Base-by-base conservation (phyloP, 495 filamentous ascomycete species). In the Hypoxylon lienhwacheense region DNA sequence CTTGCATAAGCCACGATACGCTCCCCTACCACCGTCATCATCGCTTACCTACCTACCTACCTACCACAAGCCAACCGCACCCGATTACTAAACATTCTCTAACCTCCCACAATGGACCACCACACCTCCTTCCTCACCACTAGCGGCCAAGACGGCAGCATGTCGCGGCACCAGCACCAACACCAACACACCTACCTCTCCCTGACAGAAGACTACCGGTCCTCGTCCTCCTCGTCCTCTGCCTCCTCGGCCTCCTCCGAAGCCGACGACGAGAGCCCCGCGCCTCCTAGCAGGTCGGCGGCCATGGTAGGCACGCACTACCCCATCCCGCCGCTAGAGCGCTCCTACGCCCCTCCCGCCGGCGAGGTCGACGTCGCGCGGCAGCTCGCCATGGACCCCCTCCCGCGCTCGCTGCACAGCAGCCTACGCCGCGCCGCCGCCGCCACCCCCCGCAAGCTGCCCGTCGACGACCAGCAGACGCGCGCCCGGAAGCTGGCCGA, bases 321-420 rank as follows among this genome's bases (percentile, higher is more conserved):
- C 44, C 64, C 52, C 3, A 59, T 69, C 8, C 61, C 66, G 2
- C 64, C 64, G 2, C 24, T 67, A 16, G 59, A 63, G 28, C 64
- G 71, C 10, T 16, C 61, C 5, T 77, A 67, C 45, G 53, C 61
- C 7, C 61, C 69, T 55, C 74, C 74, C 0, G 24, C 36, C 0
- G 32, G 50, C 2, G 70, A 75, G 37, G 42, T 71, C 12, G 67
- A 64, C 34, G 52, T 78, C 28, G 72, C 69, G 22, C 63, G 69
- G 50, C 64, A 75, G 31, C 69, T 78, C 11, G 66, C 71, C 4
- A 69, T 66, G 24, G 37, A 60, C 53, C 73, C 74, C 0, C 47
- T 49, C 28, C 68, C 64, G 55, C 66, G 65, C 45, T 68, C 69
- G 10, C 56, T 75, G n/a, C 28, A 63, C 36, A 62, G 73, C 60